Base-by-base conservation (phyloP, 768 basidiomycete species). In the Macrocybe gigantea region DNA sequence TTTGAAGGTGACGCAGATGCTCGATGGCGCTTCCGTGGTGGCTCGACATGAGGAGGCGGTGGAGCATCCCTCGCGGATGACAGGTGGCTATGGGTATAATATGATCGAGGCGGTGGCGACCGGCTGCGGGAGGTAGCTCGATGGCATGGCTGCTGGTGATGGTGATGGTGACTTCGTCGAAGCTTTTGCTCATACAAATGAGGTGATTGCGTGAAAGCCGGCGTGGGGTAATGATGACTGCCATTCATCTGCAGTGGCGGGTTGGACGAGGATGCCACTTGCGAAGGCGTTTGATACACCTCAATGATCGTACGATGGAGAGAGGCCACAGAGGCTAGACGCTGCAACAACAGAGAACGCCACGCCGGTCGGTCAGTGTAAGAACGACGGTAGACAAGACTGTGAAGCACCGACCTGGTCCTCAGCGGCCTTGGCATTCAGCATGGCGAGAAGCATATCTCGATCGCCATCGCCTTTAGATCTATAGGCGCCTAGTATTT, bases 351-450 rank as follows among this genome's bases (percentile, higher is more conserved):
- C 47, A 45, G 39, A 47, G 44, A 9, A 12, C 39, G 34, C n/a
- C 14, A 15, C 22, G 13, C 38, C 39, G 49, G 44, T 44, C 33
- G 51, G 41, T 45, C 15, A 44, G 40, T 22, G 9, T 5, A 15
- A 47, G 4, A 30, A 6, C 7, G 8, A 22, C 39, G 10, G 33
- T 33, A 22, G 14, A 29, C 34, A 40, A 29, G 43, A 42, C 43
- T 13, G 36, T 13, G 36, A 32, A 44, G 51, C 45, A 59, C 79
- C 37, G 54, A 90, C 91, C 79, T 95, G 88, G 61, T 96, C 93
- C 63, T 96, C 93, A 9, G 93, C 85, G 40, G 83, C 79, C 72
- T 96, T 96, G 60, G 93, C 92, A 51, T 87, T 91, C 43, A 96
- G 73, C 78, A 96, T 88, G 55, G 90, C 80, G 33, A 95, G 75